Base-by-base conservation (phyloP, 1,284 basidiomycete species). In the Microbotryomycetes sp. region DNA sequence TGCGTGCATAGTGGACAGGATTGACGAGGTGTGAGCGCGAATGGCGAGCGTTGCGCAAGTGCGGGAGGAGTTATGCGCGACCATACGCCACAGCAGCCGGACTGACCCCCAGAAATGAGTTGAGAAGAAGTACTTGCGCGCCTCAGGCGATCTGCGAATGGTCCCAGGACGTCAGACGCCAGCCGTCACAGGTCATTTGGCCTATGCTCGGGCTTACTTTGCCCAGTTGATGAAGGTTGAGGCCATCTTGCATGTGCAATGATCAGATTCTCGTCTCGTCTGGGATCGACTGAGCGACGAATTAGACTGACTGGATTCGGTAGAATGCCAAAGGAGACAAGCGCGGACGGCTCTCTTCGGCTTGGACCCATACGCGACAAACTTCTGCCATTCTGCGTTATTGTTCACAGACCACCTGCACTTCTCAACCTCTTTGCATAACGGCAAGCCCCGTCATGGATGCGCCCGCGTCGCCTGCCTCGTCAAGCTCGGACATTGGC, bases 61-160 rank as follows among this genome's bases (percentile, higher is more conserved):
- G n/a, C n/a, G 24, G 61, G 45, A 21, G 26, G 21, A 3, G 57
- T 31, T 48, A 23, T 3, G n/a, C 21, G 21, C 7, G 23, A 16
- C 21, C 35, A 30, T 27, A 2, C 28, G 45, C 46, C 45, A 54
- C 52, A n/a, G 29, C 24, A 24, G 18, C 18, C 24, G 30, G 29
- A 49, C 64, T 45, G 2, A 66, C 66, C 65, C 65, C 64, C 67
- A 69, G 55, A 69, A 69, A 52, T 69, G 67, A 27, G 67, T 69
- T 28, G 67, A 69, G 79, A 94, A 89, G 79, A 96, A 93, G 77
- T 96, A 96, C 71, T 91, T 83, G 71, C 89, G 81, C 23, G 87
- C 88, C 52, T 88, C 89, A 59, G 91, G 91, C 57, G 89, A 91
- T 58, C 69, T 71, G 52, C 56, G 35, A 18, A 41, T 41, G 35